These are phyloP conservation scores for Pyronema omphalodes DNA, from an alignment of 495 filamentous ascomycete species.

Conservation along the genomic window DNA sequence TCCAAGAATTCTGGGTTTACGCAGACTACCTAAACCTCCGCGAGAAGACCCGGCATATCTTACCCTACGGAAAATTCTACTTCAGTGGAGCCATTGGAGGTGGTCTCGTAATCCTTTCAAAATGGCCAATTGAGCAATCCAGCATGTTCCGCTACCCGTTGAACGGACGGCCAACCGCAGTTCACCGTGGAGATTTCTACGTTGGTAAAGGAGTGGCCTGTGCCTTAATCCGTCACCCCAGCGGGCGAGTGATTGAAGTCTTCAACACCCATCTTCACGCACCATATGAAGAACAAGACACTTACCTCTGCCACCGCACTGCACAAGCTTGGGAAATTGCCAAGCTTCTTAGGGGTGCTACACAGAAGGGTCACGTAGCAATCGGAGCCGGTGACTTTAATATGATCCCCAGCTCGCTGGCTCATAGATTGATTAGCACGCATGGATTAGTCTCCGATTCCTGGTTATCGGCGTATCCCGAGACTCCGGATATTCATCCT, in stretches of 20 bases:
- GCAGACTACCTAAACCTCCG: constrained; percentile 76
- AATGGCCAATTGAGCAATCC: constrained; percentile 92
- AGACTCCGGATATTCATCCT: constrained; percentile 27
- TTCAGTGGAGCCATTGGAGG: constrained; percentile 73
- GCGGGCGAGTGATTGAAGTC: constrained; percentile 60
- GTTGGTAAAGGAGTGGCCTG: constrained; percentile 90
- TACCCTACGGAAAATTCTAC: constrained; percentile 95
- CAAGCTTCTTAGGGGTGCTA: constrained; percentile 70
- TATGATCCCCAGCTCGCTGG: constrained; percentile 71
- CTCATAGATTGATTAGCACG: constrained; percentile 65
- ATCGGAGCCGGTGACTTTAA: constrained; percentile 81
- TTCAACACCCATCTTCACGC: constrained; percentile 90
- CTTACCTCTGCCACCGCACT: constrained; percentile 73
- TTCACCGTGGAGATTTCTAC: constrained; percentile 85
- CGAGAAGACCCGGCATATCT: constrained; percentile 47
- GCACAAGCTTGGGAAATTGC: constrained; percentile 97
- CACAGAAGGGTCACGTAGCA: constrained; percentile 67
- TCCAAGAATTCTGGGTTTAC: constrained; percentile 93
- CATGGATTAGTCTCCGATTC: constrained; percentile 63
- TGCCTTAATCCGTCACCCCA: constrained; percentile 55
- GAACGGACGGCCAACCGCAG: constrained; percentile 82
- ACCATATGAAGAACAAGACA: constrained; percentile 68
- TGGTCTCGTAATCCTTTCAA: constrained; percentile 78
- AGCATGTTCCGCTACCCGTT: constrained; percentile 74
- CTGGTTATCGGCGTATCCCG: constrained; percentile 36